phyloP scores from a whole-genome alignment of 495 filamentous ascomycete species.

The Penicillium cinerascens region DNA sequence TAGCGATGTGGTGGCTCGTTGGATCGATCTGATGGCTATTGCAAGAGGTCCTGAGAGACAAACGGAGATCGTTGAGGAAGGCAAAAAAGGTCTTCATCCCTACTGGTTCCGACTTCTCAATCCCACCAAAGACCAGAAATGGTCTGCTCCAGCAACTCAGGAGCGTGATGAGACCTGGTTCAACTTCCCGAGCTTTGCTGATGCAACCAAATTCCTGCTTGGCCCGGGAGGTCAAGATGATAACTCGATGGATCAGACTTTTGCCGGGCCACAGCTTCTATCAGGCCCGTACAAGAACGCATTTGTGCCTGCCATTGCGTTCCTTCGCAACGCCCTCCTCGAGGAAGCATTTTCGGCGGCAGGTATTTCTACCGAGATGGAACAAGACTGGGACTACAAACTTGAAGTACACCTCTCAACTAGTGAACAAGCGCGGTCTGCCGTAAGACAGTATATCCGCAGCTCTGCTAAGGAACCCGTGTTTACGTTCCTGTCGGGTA shows the following conservation, averaged over 20 bases:
- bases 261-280: constrained; percentile 23
- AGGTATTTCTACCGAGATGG: constrained; percentile 50
- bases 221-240: constrained; percentile 18
- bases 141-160: constrained; percentile 9
- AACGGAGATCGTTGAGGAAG: constrained; percentile 85
- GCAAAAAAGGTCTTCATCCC: constrained; percentile 78
- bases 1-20: constrained; percentile 71
- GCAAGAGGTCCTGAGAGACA: constrained; percentile 57
- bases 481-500: constrained; percentile 45
- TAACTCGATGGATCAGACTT: constrained; percentile 16
- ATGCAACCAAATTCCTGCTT: constrained; percentile 33
- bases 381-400: constrained; percentile 82
- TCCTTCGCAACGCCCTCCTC: constrained; percentile 70
- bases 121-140: constrained; percentile 36
- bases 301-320: constrained; percentile 60
- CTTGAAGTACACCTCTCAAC: constrained; percentile 66
- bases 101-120: constrained; percentile 73
- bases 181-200: constrained; percentile 45
- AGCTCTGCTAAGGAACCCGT: constrained; percentile 29
- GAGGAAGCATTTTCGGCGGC: constrained; percentile 62
- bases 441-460: constrained; percentile 52
- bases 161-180: constrained; percentile 31
- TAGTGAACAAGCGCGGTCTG: constrained; percentile 55
- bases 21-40: constrained; percentile 82
- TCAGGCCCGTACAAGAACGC: constrained; percentile 36